Base-by-base conservation (phyloP, 2,329 filamentous ascomycete genomes). In the Monosporascus sp. region DNA sequence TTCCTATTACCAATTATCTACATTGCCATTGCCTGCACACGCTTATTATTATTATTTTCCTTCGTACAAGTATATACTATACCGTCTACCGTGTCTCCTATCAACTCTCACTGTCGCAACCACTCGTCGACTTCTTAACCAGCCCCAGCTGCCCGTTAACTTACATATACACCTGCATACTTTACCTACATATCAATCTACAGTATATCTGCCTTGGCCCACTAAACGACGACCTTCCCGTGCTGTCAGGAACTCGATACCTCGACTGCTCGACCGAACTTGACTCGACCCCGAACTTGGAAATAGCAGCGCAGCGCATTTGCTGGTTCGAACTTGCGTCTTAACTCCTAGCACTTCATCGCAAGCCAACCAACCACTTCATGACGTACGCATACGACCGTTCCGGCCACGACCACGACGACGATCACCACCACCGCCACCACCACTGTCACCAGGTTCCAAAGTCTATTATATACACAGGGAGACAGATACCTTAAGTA, bases 231-330 rank as follows among this genome's bases (percentile, higher is more conserved):
- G 35, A 53, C 49, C 26, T 45, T 48, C 38, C 48, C 43, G 48
- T 24, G 51, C 49, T 51, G 52, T 40, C 52, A 52, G 46, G 55
- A 52, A 56, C 49, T 52, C 52, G 47, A 55, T 40, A 41, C 7
- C 17, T n/a, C 17, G 19, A 20, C 8, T 17, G 4, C 38, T 41
- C 31, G 9, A 14, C 31, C 31, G 31, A 35, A 14, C 31, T 35
- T 35, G 31, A 14, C 31, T 35, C 31, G 11, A 35, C 9, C 24
- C 43, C 16, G 7, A 11, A 46, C 43, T 27, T 27, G 24, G 22
- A 46, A 27, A 17, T 5, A 14, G 24, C 20, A 14, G 43, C 43
- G 43, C 24, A 46, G 24, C 43, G 43, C 43, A 46, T 27, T 41
- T 41, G 38, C 17, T 41, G 17, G 7, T n/a, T 7, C 3, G 38